phyloP scores from a whole-genome alignment of 2,329 filamentous ascomycete species.

The Hypoxylon sp. region DNA sequence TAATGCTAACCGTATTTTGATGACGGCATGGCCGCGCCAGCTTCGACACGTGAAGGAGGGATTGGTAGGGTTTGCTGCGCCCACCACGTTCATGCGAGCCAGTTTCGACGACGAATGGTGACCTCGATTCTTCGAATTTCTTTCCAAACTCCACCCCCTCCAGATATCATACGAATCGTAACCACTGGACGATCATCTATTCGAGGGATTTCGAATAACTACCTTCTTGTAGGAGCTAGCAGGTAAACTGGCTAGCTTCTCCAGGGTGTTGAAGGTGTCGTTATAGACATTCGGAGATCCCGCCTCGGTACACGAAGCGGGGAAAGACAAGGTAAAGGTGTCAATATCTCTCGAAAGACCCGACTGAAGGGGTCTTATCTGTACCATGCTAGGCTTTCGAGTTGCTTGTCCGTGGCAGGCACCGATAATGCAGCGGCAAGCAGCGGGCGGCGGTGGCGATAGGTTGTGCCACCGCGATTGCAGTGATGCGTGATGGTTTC shows the following conservation, averaged over 20 bases:
- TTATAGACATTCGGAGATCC: constrained; percentile 25
- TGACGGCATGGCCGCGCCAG: constrained; percentile 26
- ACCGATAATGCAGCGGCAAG: constrained; percentile 13
- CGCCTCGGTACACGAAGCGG: constrained; percentile 30
- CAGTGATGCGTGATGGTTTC: constrained; percentile 18
- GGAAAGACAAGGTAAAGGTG: constrained; percentile 27
- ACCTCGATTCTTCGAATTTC: constrained; percentile 29
- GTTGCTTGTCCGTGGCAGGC: constrained; percentile 28
- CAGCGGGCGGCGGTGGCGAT: constrained; percentile 3
- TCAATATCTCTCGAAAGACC: constrained; percentile 13
- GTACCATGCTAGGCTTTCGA: constrained; percentile 11
- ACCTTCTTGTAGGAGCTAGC: not conserved
- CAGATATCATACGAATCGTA: constrained; percentile 19
- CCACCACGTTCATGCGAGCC: constrained; percentile 30
- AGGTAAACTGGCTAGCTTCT: not conserved
- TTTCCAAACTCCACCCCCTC: constrained; percentile 20
- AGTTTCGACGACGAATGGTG: constrained; percentile 23
- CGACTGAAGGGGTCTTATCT: constrained; percentile 22
- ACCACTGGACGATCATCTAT: not conserved
- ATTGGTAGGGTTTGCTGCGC: constrained; percentile 35
- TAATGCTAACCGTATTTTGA: constrained; percentile 27
- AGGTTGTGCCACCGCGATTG: constrained; percentile 12
- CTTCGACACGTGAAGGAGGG: constrained; percentile 3
- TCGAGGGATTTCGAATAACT: not conserved
- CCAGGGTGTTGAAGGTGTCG: constrained; percentile 7